phyloP scores from a whole-genome alignment of 441 rosid genomes.

The Populus hybrid region DNA sequence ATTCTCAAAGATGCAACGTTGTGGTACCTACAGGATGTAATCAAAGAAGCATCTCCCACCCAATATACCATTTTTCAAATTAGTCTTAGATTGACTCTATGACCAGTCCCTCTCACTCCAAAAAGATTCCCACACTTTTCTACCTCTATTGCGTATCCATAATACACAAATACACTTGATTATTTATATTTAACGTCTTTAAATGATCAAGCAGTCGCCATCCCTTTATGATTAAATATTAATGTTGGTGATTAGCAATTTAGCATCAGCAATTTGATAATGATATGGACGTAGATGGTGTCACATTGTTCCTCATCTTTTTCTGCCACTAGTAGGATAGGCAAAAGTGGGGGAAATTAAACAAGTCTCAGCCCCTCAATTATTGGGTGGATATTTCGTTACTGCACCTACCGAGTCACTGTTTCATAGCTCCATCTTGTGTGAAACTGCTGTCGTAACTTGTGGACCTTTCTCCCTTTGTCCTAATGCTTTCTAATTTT shows the following conservation, averaged over 20 bases:
- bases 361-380: neutral
- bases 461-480: conserved; percentile 27
- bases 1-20: neutral
- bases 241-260: neutral
- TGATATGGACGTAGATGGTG: neutral
- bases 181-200: conserved; percentile 11
- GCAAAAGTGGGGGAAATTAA: neutral
- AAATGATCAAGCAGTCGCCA: conserved; percentile 22
- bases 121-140: conserved; percentile 12
- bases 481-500: conserved; percentile 24
- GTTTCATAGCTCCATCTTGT: conserved; percentile 9
- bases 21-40: neutral
- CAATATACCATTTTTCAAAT: neutral
- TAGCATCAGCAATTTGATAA: neutral
- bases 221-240: conserved; percentile 18
- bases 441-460: conserved; percentile 33
- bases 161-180: neutral
- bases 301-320: neutral
- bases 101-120: conserved; percentile 25
- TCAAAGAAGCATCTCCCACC: neutral
- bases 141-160: neutral
- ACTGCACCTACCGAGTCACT: neutral
- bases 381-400: neutral
- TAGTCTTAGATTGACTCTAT: conserved; percentile 2
- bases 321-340: conserved; percentile 5